Percentiles rank a stretch among this genome's conserved stretches.
Conservation (phyloP, 2,329 filamentous ascomycete species). For the Verticillium nubilum region DNA sequence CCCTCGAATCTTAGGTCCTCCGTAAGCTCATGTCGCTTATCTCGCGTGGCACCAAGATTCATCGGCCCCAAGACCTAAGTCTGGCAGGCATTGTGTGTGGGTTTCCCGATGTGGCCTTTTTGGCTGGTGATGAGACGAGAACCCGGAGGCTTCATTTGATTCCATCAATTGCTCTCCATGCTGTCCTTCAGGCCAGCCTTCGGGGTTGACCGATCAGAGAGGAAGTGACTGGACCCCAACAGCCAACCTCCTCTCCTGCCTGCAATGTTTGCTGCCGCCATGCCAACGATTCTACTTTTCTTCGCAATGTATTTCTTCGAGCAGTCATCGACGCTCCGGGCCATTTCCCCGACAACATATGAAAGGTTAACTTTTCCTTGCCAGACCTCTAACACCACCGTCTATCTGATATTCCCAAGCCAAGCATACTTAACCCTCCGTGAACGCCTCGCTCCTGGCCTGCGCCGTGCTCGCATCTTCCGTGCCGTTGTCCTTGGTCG, state of each 20-base stretch:
- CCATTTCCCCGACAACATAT: not conserved
- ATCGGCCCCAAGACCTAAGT: not conserved
- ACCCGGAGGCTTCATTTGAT: not conserved
- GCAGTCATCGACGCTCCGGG: not conserved
- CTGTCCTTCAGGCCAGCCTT: not conserved
- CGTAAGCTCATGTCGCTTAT: not conserved
- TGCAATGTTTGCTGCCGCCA: not conserved
- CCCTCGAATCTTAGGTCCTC: not conserved
- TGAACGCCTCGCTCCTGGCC: slow-evolving; percentile 36
- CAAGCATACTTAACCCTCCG: slow-evolving; percentile 23
- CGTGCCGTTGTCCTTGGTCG: slow-evolving; percentile 27
- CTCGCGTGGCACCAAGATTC: not conserved
- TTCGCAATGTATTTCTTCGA: not conserved
- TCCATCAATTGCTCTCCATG: not conserved
- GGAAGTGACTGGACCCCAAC: not conserved
- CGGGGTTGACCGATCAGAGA: not conserved
- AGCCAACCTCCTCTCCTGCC: not conserved
- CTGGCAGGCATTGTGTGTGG: not conserved
- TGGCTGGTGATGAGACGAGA: not conserved
- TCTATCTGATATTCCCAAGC: slow-evolving; percentile 1
- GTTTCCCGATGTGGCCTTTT: not conserved
- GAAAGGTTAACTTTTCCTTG: not conserved
- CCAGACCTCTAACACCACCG: not conserved
- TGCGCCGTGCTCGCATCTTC: slow-evolving; percentile 18
- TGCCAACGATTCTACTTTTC: not conserved